Evolutionary conservation across 305 asterid species (phyloP).

Genomic region (Fraxinus baroniana): DNA sequence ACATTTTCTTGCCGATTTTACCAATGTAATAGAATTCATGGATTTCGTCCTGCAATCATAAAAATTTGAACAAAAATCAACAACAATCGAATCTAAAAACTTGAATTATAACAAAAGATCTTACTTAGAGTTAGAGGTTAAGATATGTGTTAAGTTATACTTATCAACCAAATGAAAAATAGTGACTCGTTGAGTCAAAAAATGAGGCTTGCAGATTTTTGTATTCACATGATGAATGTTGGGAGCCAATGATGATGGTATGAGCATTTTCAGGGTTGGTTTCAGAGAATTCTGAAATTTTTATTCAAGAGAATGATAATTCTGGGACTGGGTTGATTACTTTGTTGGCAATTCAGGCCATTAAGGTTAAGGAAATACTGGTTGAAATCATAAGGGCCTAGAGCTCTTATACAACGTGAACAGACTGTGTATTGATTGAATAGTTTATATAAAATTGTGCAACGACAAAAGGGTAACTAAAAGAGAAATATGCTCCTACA

Average conservation of each 20-base stretch:
- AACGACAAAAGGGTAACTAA: background rate
- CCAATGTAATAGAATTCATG: background rate
- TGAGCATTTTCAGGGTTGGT: background rate
- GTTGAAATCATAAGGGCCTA: background rate
- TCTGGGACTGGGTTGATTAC: background rate
- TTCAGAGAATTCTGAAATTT: background rate
- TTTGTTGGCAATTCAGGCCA: background rate
- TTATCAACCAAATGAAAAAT: background rate
- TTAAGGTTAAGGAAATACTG: background rate
- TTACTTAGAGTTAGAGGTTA: background rate
- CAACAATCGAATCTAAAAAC: background rate
- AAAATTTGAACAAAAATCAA: background rate
- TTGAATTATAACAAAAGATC: background rate
- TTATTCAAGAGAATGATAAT: background rate
- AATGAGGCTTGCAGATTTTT: background rate
- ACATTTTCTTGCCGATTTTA: background rate
- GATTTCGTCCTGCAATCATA: background rate
- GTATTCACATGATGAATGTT: background rate
- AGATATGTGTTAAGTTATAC: background rate
- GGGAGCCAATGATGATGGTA: background rate
- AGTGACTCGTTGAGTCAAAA: background rate
- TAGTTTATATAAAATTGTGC: background rate
- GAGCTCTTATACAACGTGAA: background rate
- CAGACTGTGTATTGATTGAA: background rate
- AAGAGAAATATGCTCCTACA: background rate